A percentile compares a stretch with the other conserved stretches of the same genome.
Evolutionary conservation across 345 rosid species (phyloP).

Genomic region (Aegle marmelos): DNA sequence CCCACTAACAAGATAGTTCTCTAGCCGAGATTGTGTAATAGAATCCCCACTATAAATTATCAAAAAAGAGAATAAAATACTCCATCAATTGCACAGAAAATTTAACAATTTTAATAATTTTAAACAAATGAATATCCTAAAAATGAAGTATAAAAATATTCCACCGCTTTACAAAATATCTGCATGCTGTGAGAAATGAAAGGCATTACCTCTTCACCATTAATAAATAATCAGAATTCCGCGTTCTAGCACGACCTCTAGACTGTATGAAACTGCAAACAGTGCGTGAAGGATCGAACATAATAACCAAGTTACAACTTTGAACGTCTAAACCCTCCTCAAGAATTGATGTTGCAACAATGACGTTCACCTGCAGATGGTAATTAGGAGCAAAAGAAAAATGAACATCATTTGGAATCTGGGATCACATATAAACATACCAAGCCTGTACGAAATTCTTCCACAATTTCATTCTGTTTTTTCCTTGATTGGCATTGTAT

Average conservation of each 20-base stretch:
- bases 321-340: constrained; percentile 97
- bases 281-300: constrained; percentile 80
- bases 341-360: constrained; percentile 90
- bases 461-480: constrained; percentile 67
- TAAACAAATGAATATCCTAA: background rate
- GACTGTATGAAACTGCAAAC: constrained; percentile 93
- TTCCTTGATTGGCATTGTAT: constrained; percentile 59
- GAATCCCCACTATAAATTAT: constrained; percentile 50
- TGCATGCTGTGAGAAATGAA: background rate
- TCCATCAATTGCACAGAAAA: background rate
- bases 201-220: constrained; percentile 59
- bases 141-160: background rate
- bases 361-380: constrained; percentile 63
- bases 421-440: constrained; percentile 27
- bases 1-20: constrained; percentile 60
- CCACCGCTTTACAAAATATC: background rate
- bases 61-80: background rate
- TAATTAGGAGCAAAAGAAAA: background rate
- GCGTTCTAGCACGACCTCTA: constrained; percentile 94
- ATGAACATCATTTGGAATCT: background rate
- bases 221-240: constrained; percentile 71
- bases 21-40: constrained; percentile 43
- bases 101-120: too few relatives aligned
- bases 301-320: constrained; percentile 79
- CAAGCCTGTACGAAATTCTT: constrained; percentile 74